phyloP scores from a whole-genome alignment of 129 eudicot genomes.

The Solidago caesia region DNA sequence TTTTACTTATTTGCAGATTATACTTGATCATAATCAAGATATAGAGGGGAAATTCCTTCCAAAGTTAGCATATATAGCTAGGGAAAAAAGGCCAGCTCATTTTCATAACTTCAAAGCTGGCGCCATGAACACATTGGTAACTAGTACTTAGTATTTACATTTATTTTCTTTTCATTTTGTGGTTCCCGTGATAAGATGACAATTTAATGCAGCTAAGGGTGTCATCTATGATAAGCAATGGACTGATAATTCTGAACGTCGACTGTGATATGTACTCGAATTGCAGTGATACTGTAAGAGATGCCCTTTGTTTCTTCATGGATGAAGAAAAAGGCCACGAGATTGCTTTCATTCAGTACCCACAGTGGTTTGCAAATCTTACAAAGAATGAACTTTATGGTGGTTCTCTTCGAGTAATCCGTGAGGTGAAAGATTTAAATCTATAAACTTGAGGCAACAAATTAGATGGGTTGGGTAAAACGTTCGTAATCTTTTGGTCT shows the following conservation, averaged over 20 bases:
- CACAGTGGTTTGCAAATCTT: conserved; percentile 61
- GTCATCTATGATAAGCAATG: conserved; percentile 79
- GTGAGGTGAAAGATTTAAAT: conserved; percentile 39
- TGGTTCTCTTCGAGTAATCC: conserved; percentile 29
- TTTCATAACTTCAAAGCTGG: conserved; percentile 87
- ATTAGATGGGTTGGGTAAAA: background rate
- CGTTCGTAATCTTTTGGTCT: conserved; percentile 12
- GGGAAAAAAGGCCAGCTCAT: conserved; percentile 72
- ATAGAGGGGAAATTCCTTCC: conserved; percentile 55
- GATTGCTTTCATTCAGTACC: conserved; percentile 79
- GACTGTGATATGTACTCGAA: conserved; percentile 95
- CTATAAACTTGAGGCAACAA: background rate
- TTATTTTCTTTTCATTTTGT: background rate
- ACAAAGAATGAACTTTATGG: conserved; percentile 74
- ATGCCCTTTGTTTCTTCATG: conserved; percentile 91
- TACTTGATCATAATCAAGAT: conserved; percentile 48
- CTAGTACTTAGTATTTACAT: background rate
- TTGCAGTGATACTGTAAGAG: conserved; percentile 47
- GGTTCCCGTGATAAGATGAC: background rate
- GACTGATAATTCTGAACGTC: conserved; percentile 64
- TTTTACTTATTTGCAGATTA: conserved; percentile 40
- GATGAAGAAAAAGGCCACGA: conserved; percentile 74
- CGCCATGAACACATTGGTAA: conserved; percentile 94
- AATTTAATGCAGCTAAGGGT: conserved; percentile 59
- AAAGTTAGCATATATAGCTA: conserved; percentile 65